Evolutionary conservation across 2,329 filamentous ascomycete species (phyloP).

Genomic region (Microdochium paspali): DNA sequence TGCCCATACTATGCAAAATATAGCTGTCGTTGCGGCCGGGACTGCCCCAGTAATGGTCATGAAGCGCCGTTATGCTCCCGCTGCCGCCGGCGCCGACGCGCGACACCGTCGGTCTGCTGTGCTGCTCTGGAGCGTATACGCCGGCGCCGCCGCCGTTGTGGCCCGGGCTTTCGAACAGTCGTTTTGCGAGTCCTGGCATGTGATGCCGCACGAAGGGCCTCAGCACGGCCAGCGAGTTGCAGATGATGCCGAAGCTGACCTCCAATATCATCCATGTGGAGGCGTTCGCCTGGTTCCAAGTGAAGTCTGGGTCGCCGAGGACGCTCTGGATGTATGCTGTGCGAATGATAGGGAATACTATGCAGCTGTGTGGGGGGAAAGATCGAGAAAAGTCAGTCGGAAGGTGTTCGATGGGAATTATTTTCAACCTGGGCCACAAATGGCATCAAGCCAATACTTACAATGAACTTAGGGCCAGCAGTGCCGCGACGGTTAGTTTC

Average conservation of each 20-base stretch:
- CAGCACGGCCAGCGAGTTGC: constrained; percentile 20
- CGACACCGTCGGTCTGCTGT: no score
- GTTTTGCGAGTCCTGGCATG: background rate
- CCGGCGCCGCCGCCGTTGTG: no score
- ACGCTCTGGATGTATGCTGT: constrained; percentile 2
- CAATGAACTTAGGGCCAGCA: constrained; percentile 34
- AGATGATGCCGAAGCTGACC: constrained; percentile 17
- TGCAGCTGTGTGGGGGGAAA: constrained; percentile 7
- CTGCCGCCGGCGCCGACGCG: no score
- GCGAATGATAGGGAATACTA: background rate
- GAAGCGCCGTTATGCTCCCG: no score
- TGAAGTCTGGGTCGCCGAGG: constrained; percentile 10
- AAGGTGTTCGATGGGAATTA: no score
- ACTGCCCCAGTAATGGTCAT: no score
- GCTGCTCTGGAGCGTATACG: no score
- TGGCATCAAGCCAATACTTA: constrained; percentile 6
- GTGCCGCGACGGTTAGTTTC: constrained; percentile 28
- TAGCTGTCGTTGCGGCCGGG: background rate
- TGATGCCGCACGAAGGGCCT: constrained; percentile 23
- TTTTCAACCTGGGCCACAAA: background rate
- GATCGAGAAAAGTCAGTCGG: no score
- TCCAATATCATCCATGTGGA: constrained; percentile 17
- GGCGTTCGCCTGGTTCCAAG: constrained; percentile 12
- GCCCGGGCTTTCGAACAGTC: no score
- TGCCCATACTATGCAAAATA: background rate